Base-by-base conservation (phyloP, 1,284 basidiomycete genomes). In the Cryptococcus sp. region DNA sequence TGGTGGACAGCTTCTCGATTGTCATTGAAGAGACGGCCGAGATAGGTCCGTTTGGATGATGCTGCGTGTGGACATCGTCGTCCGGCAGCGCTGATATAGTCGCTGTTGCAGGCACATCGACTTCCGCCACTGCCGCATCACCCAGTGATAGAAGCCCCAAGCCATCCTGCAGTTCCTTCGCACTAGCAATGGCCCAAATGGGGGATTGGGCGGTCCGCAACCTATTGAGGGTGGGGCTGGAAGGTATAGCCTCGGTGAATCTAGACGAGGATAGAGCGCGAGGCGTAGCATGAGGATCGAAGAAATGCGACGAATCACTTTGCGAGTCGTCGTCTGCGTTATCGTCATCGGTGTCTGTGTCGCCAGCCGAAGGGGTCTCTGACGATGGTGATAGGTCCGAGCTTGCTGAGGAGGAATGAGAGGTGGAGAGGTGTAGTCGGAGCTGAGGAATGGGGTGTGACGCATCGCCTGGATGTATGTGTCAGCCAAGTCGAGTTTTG, bases 101-200 rank as follows among this genome's bases (percentile, higher is more conserved):
- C 22, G 50, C 41, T 30, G 47, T 46, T 39, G 42, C 41, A 19
- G 15, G 40, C 39, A n/a, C 19, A 20, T 55, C 50, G 40, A 54
- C 52, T 60, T 35, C 50, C 61, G 19, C 55, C 59, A 19, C 54
- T 50, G 63, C 65, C 0, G 72, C 62, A 19, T 70, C 70, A 10
- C 67, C 73, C 11, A 78, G 50, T 3, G 66, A 65, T 10, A 78
- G 55, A 38, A 75, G 68, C 1, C 58, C 57, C 60, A 77, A 65
- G 11, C 60, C 66, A 13, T 66, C 61, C 17, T 43, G 54, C 10
- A 64, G 25, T 22, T 64, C 55, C 10, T 54, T 62, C 0, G 65
- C 63, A 35, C 62, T 70, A 1, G 76, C 70, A 1, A 79, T 65
- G 1, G 78, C 75, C 69, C 73, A 79, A 46, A 79, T 78, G 0